Evolutionary conservation across 2,329 filamentous ascomycete species (phyloP).

Genomic region (Penicillium sp.): DNA sequence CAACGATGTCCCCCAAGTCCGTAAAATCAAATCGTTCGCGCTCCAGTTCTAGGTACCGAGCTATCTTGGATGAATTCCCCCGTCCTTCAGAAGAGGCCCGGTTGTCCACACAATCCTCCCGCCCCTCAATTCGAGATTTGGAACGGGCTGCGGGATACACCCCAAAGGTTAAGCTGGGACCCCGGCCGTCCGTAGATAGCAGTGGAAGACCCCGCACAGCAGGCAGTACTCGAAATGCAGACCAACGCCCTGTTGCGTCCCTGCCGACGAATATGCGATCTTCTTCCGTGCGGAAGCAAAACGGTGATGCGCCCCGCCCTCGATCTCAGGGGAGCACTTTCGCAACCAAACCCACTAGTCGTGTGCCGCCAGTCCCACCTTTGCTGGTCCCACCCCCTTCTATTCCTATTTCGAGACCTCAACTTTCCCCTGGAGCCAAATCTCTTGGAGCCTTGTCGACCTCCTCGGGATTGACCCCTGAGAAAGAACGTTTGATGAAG

Average conservation of each 20-base stretch:
- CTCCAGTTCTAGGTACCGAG: slow-evolving; percentile 21
- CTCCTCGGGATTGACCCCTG: slow-evolving; percentile 60
- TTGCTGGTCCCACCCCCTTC: slow-evolving; percentile 34
- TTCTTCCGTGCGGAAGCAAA: slow-evolving; percentile 44
- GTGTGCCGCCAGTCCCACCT: slow-evolving; percentile 32
- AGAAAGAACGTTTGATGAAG: slow-evolving; percentile 88
- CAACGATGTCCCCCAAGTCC: slow-evolving; percentile 15
- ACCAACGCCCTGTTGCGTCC: slow-evolving; percentile 64
- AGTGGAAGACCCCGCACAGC: slow-evolving; percentile 54
- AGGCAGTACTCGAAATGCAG: slow-evolving; percentile 38
- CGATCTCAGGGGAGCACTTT: slow-evolving; percentile 38
- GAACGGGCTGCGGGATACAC: slow-evolving; percentile 33
- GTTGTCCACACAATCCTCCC: slow-evolving; percentile 35
- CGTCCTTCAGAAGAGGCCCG: slow-evolving; percentile 30
- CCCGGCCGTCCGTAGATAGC: slow-evolving; percentile 62
- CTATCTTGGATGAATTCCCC: slow-evolving; percentile 31
- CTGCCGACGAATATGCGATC: slow-evolving; percentile 73
- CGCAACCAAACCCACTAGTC: slow-evolving; percentile 24
- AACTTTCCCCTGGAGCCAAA: slow-evolving; percentile 33
- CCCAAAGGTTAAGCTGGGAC: slow-evolving; percentile 76
- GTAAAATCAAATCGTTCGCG: slow-evolving; percentile 14
- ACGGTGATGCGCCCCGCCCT: slow-evolving; percentile 37
- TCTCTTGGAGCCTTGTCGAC: slow-evolving; percentile 41
- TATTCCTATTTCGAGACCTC: slow-evolving; percentile 28
- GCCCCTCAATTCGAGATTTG: slow-evolving; percentile 40